These are phyloP conservation scores for Wickerhamiella nectarea DNA, from an alignment of 805 yeast species.

Conservation along the genomic window DNA sequence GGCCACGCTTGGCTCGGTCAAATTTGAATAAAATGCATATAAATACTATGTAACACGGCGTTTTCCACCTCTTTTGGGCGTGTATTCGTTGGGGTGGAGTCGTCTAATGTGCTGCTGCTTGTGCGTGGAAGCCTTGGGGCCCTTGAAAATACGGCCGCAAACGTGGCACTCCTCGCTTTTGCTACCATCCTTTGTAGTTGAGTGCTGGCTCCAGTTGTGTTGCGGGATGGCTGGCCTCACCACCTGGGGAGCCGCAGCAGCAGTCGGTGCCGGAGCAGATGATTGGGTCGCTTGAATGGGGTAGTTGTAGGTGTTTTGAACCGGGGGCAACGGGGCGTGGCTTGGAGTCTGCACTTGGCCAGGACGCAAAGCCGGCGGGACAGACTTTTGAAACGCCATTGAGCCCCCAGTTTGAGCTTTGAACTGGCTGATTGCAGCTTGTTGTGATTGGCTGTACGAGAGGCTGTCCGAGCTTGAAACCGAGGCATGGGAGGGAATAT, in stretches of 20 bases:
- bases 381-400: slow-evolving; percentile 4
- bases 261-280: not conserved
- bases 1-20: not conserved
- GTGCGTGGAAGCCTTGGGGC: slow-evolving; percentile 36
- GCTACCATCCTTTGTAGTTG: slow-evolving; percentile 9
- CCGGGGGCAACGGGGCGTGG: slow-evolving; percentile 6
- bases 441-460: slow-evolving; percentile 18
- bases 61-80: slow-evolving; percentile 35
- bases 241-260: not conserved
- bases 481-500: slow-evolving; percentile 19
- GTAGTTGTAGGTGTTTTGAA: slow-evolving; percentile 8
- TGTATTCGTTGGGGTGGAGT: slow-evolving; percentile 33
- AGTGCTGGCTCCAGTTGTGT: slow-evolving; percentile 4
- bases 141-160: slow-evolving; percentile 34
- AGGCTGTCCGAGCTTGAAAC: slow-evolving; percentile 15
- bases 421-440: slow-evolving; percentile 17
- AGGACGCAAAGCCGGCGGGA: slow-evolving; percentile 4
- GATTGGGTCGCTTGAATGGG: slow-evolving; percentile 5
- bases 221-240: not conserved
- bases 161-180: slow-evolving; percentile 30
- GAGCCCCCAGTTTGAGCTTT: slow-evolving; percentile 9
- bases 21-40: not conserved
- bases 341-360: slow-evolving; percentile 7
- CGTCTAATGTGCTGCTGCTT: slow-evolving; percentile 37
- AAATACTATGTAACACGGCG: slow-evolving; percentile 15